Percentiles rank a stretch among this genome's conserved stretches.
Evolutionary conservation across 345 rosid species (phyloP).

Genomic region (Eutrema heterophyllum): DNA sequence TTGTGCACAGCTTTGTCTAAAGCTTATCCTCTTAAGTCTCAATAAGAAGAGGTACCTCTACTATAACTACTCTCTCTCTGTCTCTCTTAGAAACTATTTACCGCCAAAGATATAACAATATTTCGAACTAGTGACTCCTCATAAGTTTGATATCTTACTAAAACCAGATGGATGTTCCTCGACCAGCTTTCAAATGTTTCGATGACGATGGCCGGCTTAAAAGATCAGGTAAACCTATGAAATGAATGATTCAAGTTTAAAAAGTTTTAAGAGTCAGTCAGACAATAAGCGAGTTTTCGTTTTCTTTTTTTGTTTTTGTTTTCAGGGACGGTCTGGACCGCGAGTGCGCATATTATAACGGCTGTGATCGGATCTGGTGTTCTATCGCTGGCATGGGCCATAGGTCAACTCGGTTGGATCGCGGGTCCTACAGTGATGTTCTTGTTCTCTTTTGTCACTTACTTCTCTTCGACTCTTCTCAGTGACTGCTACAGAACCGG

Average conservation of each 20-base stretch:
- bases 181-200: conserved; percentile 39
- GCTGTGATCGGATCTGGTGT: conserved; percentile 92
- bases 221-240: conserved; percentile 44
- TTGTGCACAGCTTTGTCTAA: background rate
- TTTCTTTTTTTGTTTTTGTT: background rate
- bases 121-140: background rate
- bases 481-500: conserved; percentile 65
- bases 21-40: background rate
- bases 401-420: conserved; percentile 85
- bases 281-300: background rate
- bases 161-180: conserved; percentile 44
- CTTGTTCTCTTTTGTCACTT: conserved; percentile 66
- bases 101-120: background rate
- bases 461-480: conserved; percentile 62
- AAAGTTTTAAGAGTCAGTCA: background rate
- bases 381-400: conserved; percentile 78
- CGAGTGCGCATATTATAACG: conserved; percentile 79
- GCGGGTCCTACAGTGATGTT: conserved; percentile 80
- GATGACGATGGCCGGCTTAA: conserved; percentile 75
- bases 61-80: background rate
- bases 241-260: background rate
- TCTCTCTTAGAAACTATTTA: conserved; percentile 1
- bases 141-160: background rate
- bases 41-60: conserved; percentile 25
- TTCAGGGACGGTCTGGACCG: conserved; percentile 74